Base-by-base conservation (phyloP, 2,329 filamentous ascomycete genomes). In the Colletotrichum nymphaeae region DNA sequence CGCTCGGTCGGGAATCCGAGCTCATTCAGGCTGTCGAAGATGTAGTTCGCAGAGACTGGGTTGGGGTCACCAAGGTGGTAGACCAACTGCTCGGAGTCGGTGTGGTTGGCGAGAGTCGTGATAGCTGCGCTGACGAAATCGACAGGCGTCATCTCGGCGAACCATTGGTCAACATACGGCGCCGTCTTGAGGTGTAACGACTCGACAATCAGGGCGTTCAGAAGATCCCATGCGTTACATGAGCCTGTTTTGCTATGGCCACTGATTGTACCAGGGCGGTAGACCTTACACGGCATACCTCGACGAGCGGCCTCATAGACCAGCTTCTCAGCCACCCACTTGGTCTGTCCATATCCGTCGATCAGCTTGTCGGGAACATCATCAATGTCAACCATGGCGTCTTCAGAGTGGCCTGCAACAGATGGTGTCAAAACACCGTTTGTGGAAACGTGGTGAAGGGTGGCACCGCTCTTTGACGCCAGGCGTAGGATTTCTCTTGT, bases 71-170 rank as follows among this genome's bases (percentile, higher is more conserved):
- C 93, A 0, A 95, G 85, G 77, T 95, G 94, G 82, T 94, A 94
- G 8, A 95, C 83, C 0, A 87, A 86, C 77, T 94, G 92, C 11
- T 91, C 86, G 1, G 87, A 86, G 46, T 91, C 86, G 0, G 84
- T 88, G 72, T 94, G 88, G 76, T 92, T 91, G 53, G 92, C 88
- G 24, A 95, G 87, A 22, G 93, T 90, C 28, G 93, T 85, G 76
- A 96, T 94, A 4, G 93, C 91, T 75, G 91, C 91, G 82, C 91
- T 93, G 72, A 95, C 93, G 78, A 94, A 95, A 81, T 96, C 93
- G 16, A 95, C 94, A 0, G 94, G 93, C 0, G 94, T 95, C 93
- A 95, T 95, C 83, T 96, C 94, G 1, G 93, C 89, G 63, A 92
- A 90, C 94, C 94, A 96, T 55, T 91, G 91, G 63, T 92, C 87